Base-by-base conservation (phyloP, 345 rosid genomes). In the Excoecaria cochinchinensis region DNA sequence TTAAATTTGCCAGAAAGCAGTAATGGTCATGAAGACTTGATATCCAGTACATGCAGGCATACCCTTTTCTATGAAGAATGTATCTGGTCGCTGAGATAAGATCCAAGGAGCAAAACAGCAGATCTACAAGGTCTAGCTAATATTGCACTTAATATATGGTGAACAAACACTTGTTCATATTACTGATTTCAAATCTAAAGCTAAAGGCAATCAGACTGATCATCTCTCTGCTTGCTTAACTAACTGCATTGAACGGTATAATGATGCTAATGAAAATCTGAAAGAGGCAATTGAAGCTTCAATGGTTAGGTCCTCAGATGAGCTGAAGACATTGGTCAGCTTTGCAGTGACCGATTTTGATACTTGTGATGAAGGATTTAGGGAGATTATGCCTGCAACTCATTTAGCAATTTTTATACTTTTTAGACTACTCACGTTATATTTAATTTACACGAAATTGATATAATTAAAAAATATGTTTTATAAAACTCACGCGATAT, bases 311-410 rank as follows among this genome's bases (percentile, higher is more conserved):
- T 51, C 65, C 25, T 69, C 21, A 44, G 69, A 74, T 16, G 24
- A 58, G 17, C 59, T 59, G 61, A 73, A 76, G 46, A 12, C 77
- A 13, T 57, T 73, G 46, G 82, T 82, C 10, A 69, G 76, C 39
- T 36, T 80, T 11, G 78, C 85, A 14, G 76, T 76, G 82, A 73
- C 82, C 16, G 76, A 76, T 76, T 73, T 78, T 8, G n/a, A n/a
- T n/a, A n/a, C n/a, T n/a, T n/a, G n/a, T n/a, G n/a, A 82, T 42
- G 71, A 70, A 25, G 66, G 78, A 5, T 76, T 76, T 11, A n/a
- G 12, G 58, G 82, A 79, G 67, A 48, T 25, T n/a, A n/a, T n/a
- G n/a, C n/a, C n/a, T n/a, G n/a, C n/a, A n/a, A n/a, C n/a, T n/a
- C n/a, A n/a, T n/a, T n/a, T n/a, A n/a, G n/a, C n/a, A n/a, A n/a